Evolutionary conservation across 257 asterid genomes (phyloP), one percentile per base, ranked within the genome.

Genomic region (Fraxinus quadrangulata): DNA sequence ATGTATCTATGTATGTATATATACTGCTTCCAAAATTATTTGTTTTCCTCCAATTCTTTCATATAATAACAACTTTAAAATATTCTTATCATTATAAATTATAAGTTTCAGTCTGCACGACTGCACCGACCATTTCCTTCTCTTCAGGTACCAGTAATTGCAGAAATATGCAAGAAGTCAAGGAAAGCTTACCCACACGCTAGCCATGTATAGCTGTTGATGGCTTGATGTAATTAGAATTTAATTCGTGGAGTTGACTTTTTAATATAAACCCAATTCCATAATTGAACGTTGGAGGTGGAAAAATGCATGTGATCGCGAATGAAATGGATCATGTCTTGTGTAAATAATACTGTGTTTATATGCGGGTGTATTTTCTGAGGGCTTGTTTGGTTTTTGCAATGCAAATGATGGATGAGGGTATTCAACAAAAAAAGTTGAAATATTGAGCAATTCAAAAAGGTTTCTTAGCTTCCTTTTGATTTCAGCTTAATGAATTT

Each of bases 61-160:
- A 37, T 17, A 63, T 56, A 16, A 54, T 16, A 24, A 16, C 40
- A 31, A 47, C 9, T 63, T 33, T 3, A 77, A 19, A 13, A 16
- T 49, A 66, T 78, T 31, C 36, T 21, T 7, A 59, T 17, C 51
- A 75, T 47, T 75, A 37, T 19, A 73, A 71, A 70, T 13, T 70
- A 73, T 40, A 17, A 42, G 17, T 24, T 30, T 42, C 37, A 66
- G 30, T 14, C 31, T 49, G 74, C 84, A 83, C 90, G 30, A 10
- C 31, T 49, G 74, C 84, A 83, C 90, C 90, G 87, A 78, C 90
- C 76, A 56, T 31, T 76, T 70, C 80, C 85, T 74, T 81, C 69
- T 73, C 79, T 81, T 82, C 40, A 79, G 82, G 74, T 24, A 24
- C 51, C 40, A 23, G 83, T 73, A 83, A 11, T 10, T 63, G 79